A percentile compares a stretch with the other conserved stretches of the same genome.
These are phyloP conservation scores for Aspergillus avenaceus DNA, from an alignment of 495 filamentous ascomycete species.

Conservation along the genomic window DNA sequence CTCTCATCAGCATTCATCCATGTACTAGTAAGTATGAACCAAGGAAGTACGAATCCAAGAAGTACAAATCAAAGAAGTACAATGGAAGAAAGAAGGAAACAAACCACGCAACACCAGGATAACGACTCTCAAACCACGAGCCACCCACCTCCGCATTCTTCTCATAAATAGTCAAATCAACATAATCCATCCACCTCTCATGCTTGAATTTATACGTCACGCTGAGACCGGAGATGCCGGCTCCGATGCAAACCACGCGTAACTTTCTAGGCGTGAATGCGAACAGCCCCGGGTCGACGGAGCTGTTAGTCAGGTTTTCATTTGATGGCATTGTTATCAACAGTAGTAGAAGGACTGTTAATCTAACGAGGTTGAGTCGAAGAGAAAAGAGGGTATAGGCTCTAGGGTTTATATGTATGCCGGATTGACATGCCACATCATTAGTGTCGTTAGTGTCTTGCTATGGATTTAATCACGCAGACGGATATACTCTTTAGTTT, in stretches of 20 bases:
- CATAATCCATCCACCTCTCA: conserved; percentile 18
- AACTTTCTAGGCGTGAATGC: conserved; percentile 21
- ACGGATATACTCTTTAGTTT: too few species aligned
- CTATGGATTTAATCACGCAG: too few species aligned
- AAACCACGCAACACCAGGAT: conserved; percentile 2
- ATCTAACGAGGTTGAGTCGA: too few species aligned
- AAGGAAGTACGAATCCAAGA: too few species aligned
- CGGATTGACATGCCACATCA: too few species aligned
- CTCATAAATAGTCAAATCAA: conserved; percentile 16
- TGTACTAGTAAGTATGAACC: too few species aligned
- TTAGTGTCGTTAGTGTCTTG: too few species aligned
- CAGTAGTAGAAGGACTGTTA: too few species aligned
- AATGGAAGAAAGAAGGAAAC: neutral
- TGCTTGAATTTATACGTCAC: conserved; percentile 30
- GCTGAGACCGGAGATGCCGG: conserved; percentile 32
- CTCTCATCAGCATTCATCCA: neutral
- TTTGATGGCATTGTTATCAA: neutral
- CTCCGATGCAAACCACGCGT: conserved; percentile 36
- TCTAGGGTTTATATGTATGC: too few species aligned
- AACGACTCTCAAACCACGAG: conserved; percentile 34
- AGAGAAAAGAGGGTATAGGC: too few species aligned
- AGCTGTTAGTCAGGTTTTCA: neutral
- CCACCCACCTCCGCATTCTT: conserved; percentile 20
- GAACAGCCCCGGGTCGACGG: neutral
- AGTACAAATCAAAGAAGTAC: too few species aligned